Evolutionary conservation across 1,284 basidiomycete genomes (phyloP), one percentile per base, ranked within the genome.

Genomic region (Sporisorium exsertum): DNA sequence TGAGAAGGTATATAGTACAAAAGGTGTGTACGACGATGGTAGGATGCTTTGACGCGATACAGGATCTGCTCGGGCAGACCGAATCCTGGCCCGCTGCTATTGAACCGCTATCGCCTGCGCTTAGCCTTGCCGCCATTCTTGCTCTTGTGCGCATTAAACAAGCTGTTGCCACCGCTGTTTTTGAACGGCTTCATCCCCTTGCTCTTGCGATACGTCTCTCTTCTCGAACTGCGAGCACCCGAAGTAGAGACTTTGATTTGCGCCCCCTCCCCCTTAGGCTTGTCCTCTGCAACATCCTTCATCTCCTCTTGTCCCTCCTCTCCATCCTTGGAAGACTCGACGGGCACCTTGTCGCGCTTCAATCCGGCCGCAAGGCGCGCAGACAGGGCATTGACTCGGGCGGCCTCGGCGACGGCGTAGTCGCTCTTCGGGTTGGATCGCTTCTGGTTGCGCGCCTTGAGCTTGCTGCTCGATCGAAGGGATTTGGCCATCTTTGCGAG

Each of bases 391-490:
- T 92, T 87, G 20, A 95, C 88, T 42, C 95, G 91, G 27, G 93
- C 93, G 15, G 95, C 93, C 76, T 94, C 92, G 2, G 90, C 89
- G 1, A 91, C 93, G 59, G 93, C 93, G 85, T 94, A 97, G 75
- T 93, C 90, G 54, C 92, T 80, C 58, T 81, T 81, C 32, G 78
- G 91, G 59, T 90, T 88, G 83, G 91, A 89, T 69, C 96, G 91
- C 87, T 97, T 97, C 83, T 92, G 92, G 16, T 91, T 89, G 72
- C 95, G 91, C 84, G 91, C 93, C 35, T 91, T 88, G 58, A 94
- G 91, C 87, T 97, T 97, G 72, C 90, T 89, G 88, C 95, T 96
- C 20, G 94, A 93, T 83, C 95, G 90, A 57, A 92, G 90, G 46
- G 94, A 95, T 88, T 97, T 98, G 64, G 93, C 95, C 95, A 97